Conservation (phyloP, 805 yeast genomes). For the Yarrowia sp. region DNA sequence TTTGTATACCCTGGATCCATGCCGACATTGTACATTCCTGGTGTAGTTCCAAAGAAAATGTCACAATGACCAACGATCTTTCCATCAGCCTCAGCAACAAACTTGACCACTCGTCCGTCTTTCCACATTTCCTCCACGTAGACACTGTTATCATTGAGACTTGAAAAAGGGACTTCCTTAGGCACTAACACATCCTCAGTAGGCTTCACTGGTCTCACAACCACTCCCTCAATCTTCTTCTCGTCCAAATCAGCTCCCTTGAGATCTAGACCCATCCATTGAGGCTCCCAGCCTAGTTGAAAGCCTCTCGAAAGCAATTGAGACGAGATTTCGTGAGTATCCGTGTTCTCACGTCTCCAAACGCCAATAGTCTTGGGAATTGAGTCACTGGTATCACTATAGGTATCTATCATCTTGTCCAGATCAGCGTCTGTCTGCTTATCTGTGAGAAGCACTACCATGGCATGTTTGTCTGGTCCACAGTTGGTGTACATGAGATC, state of each 20-base stretch:
- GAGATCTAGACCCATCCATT: slow-evolving; percentile 23
- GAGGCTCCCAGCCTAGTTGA: slow-evolving; percentile 23
- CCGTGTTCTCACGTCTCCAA: not conserved
- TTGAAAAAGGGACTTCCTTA: not conserved
- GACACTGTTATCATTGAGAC: not conserved
- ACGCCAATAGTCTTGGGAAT: slow-evolving; percentile 26
- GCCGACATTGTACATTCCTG: slow-evolving; percentile 18
- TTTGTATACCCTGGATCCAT: not conserved
- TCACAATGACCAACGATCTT: slow-evolving; percentile 9
- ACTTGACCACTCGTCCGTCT: slow-evolving; percentile 11
- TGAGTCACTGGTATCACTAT: not conserved
- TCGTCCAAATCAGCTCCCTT: not conserved
- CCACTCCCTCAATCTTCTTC: not conserved
- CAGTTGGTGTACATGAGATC: slow-evolving; percentile 9
- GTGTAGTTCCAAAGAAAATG: slow-evolving; percentile 6
- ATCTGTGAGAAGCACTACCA: slow-evolving; percentile 6
- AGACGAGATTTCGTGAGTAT: not conserved
- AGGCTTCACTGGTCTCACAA: not conserved
- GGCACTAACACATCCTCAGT: not conserved
- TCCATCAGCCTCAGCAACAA: slow-evolving; percentile 2
- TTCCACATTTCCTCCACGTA: not conserved
- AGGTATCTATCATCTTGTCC: slow-evolving; percentile 16
- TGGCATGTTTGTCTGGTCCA: slow-evolving; percentile 3
- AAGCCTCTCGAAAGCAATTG: slow-evolving; percentile 16
- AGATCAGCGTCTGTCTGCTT: not conserved